Percentiles rank a stretch among this genome's conserved stretches.
These are phyloP conservation scores for Cladochytrium replicatum DNA, from an alignment of 192 early-diverging fungal species.

Conservation along the genomic window DNA sequence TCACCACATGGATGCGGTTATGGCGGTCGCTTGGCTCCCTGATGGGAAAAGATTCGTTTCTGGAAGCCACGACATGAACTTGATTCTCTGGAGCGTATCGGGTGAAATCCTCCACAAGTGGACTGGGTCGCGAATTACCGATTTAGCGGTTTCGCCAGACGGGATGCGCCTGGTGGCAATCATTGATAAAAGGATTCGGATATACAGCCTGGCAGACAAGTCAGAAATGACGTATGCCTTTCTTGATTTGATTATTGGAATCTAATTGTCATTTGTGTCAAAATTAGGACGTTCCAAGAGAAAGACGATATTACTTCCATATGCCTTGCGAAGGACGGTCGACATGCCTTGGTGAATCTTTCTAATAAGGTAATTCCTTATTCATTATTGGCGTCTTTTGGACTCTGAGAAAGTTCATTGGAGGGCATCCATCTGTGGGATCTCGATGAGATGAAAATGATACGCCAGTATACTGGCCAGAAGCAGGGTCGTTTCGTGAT, in stretches of 20 bases:
- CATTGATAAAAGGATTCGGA: slow-evolving; percentile 52
- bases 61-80: slow-evolving; percentile 66
- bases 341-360: slow-evolving; percentile 51
- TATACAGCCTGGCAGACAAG: slow-evolving; percentile 49
- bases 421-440: slow-evolving; percentile 89
- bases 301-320: slow-evolving; percentile 56
- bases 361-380: slow-evolving; percentile 24
- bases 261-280: no score
- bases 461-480: slow-evolving; percentile 69
- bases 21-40: slow-evolving; percentile 80
- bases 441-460: slow-evolving; percentile 51
- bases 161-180: slow-evolving; percentile 54
- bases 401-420: no score
- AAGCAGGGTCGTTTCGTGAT: slow-evolving; percentile 84
- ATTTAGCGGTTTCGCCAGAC: slow-evolving; percentile 51
- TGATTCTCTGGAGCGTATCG: slow-evolving; percentile 58
- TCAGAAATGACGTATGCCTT: slow-evolving; percentile 27
- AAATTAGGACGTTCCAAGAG: slow-evolving; percentile 37
- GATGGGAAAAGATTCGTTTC: slow-evolving; percentile 75
- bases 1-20: slow-evolving; percentile 67
- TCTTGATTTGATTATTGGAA: no score
- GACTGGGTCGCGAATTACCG: slow-evolving; percentile 48
- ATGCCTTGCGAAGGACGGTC: slow-evolving; percentile 44
- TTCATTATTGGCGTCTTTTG: no score
- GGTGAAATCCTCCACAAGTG: slow-evolving; percentile 54